Evolutionary conservation across 2,329 filamentous ascomycete genomes (phyloP), one percentile per base, ranked within the genome.

Genomic region (Chaetomium strumarium): DNA sequence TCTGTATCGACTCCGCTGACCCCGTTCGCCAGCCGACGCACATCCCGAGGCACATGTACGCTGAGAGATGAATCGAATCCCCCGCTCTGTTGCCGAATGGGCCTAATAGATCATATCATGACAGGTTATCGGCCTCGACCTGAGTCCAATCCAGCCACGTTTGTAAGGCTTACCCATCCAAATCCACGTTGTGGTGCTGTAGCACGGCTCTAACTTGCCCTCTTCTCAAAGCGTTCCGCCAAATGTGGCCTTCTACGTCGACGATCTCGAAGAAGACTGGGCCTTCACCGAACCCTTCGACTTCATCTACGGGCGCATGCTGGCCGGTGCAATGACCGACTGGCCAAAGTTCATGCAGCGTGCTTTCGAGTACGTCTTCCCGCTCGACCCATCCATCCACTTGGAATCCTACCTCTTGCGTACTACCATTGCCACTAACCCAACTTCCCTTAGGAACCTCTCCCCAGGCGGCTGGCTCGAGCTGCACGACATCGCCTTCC

Each of bases 191-290:
- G 4, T 24, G 24, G 24, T 7, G 24, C 4, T 7, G 7, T 24
- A 4, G 4, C 24, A 4, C 7, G 24, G 7, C 24, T 24, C 31
- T 20, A 17, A 33, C 20, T 11, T 5, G 19, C 17, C 4, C 33
- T 20, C 11, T 12, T 13, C 24, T 33, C 6, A 20, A 20, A 72
- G 71, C 59, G 72, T 77, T 3, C 75, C 76, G 2, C 68, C 73
- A 1, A 80, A 80, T 48, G 68, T 77, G 3, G 62, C 65, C 9
- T 80, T 79, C 57, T 70, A 73, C 30, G 63, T 75, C 40, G 72
- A 75, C 50, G 70, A 75, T 53, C 55, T 59, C 24, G 57, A 60
- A 17, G 44, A 49, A 11, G 44, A 53, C 42, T 61, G 59, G 59
- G 49, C 42, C 10, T 58, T 52, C 29, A 44, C 16, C 38, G 29